These are phyloP conservation scores for Botrytis porri DNA, from an alignment of 2,329 filamentous ascomycete genomes.

Conservation along the genomic window DNA sequence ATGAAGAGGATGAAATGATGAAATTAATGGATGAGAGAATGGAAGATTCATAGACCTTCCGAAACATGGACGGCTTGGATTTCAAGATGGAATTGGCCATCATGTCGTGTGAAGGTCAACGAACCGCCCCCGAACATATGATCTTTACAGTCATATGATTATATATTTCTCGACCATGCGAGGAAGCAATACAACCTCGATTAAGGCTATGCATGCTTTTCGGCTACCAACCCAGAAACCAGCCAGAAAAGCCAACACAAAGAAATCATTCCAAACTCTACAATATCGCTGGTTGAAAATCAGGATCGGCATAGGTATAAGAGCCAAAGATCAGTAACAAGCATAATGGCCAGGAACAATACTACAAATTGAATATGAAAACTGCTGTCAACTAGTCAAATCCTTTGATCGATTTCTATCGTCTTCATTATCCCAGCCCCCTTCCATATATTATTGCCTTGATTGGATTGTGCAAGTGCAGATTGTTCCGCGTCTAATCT, in stretches of 20 bases:
- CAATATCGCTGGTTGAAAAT: background rate
- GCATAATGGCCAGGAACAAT: background rate
- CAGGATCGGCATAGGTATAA: background rate
- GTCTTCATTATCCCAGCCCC: background rate
- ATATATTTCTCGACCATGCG: background rate
- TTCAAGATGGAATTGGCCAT: background rate
- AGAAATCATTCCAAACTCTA: background rate
- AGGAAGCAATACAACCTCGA: background rate
- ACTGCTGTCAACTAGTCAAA: background rate
- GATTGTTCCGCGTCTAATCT: background rate
- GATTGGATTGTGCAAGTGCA: background rate
- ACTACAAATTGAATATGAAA: too few relatives aligned
- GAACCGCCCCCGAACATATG: background rate
- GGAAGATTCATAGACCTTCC: slow-evolving; percentile 10
- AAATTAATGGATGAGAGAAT: slow-evolving; percentile 33
- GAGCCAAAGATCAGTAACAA: background rate
- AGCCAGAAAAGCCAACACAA: background rate
- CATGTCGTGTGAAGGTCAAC: background rate
- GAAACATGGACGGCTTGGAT: background rate
- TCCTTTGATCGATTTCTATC: background rate
- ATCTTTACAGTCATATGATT: background rate
- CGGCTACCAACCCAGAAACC: background rate
- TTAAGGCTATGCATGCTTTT: background rate
- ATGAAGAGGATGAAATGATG: slow-evolving; percentile 20
- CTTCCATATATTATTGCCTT: background rate